These are phyloP conservation scores for Fraxinus nigra DNA, from an alignment of 305 asterid species.

Conservation along the genomic window DNA sequence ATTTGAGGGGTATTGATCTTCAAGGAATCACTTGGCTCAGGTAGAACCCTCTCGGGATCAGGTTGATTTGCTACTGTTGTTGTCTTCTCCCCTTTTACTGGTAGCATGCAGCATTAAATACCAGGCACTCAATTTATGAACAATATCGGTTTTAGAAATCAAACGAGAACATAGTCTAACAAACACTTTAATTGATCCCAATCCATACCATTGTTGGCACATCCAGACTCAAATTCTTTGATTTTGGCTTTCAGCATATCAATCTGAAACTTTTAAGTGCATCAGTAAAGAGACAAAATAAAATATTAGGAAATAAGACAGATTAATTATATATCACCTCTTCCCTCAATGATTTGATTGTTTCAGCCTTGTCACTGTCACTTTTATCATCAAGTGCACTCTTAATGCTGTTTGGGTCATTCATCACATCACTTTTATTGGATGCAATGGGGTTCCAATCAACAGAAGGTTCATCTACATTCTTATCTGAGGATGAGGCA, in stretches of 20 bases:
- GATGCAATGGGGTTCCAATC: constrained; percentile 23
- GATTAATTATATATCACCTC: constrained; percentile 53
- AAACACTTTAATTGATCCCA: constrained; percentile 4
- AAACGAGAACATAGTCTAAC: constrained; percentile 10
- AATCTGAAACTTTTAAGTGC: constrained; percentile 49
- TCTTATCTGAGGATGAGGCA: constrained; percentile 38
- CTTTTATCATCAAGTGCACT: constrained; percentile 34
- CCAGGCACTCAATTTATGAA: constrained; percentile 12
- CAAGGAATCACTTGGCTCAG: constrained; percentile 36
- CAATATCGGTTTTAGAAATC: not conserved
- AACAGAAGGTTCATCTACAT: constrained; percentile 23
- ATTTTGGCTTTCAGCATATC: constrained; percentile 56
- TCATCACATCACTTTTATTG: constrained; percentile 20
- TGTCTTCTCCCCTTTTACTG: constrained; percentile 41
- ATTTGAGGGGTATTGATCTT: constrained; percentile 73
- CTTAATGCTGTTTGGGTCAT: constrained; percentile 28
- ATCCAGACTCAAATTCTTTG: constrained; percentile 48
- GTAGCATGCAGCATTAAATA: constrained; percentile 27
- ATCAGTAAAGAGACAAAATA: constrained; percentile 25
- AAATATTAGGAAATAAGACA: constrained; percentile 18
- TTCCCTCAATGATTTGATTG: constrained; percentile 49
- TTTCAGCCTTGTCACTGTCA: constrained; percentile 41
- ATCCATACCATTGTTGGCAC: constrained; percentile 46
- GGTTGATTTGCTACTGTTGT: constrained; percentile 28
- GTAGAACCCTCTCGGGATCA: constrained; percentile 32